These are phyloP conservation scores for Pisolithus tinctorius DNA, from an alignment of 768 basidiomycete species.

Conservation along the genomic window DNA sequence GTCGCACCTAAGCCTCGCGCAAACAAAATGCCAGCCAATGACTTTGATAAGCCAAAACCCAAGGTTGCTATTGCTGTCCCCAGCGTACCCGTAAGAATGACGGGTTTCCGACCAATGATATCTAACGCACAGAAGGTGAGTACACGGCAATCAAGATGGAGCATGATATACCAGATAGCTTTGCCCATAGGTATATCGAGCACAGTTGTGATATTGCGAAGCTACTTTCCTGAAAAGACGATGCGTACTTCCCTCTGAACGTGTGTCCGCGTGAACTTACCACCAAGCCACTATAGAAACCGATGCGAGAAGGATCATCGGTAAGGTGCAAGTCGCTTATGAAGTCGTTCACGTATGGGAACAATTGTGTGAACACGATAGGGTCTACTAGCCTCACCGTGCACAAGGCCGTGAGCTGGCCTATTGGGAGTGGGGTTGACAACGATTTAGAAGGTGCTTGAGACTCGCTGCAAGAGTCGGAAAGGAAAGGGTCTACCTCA, in stretches of 20 bases:
- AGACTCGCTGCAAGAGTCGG: no score
- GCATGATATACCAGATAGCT: constrained; percentile 42
- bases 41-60: constrained; percentile 54
- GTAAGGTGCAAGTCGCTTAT: constrained; percentile 51
- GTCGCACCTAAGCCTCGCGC: constrained; percentile 45
- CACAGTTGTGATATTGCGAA: constrained; percentile 57
- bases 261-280: constrained; percentile 29
- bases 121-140: constrained; percentile 31
- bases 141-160: background rate
- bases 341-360: constrained; percentile 67
- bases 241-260: background rate
- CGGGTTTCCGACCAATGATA: constrained; percentile 54
- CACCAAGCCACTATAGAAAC: constrained; percentile 64
- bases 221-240: constrained; percentile 45
- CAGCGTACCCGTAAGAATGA: constrained; percentile 47
- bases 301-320: constrained; percentile 51
- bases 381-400: constrained; percentile 52
- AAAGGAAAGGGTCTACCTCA: no score
- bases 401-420: constrained; percentile 50
- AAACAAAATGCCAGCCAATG: constrained; percentile 40
- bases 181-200: constrained; percentile 60
- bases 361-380: constrained; percentile 56
- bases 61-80: constrained; percentile 48
- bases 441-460: no score
- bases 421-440: constrained; percentile 44